Evolutionary conservation across 129 eudicot genomes (phyloP), one percentile per base, ranked within the genome.

Genomic region (Logfia minima): DNA sequence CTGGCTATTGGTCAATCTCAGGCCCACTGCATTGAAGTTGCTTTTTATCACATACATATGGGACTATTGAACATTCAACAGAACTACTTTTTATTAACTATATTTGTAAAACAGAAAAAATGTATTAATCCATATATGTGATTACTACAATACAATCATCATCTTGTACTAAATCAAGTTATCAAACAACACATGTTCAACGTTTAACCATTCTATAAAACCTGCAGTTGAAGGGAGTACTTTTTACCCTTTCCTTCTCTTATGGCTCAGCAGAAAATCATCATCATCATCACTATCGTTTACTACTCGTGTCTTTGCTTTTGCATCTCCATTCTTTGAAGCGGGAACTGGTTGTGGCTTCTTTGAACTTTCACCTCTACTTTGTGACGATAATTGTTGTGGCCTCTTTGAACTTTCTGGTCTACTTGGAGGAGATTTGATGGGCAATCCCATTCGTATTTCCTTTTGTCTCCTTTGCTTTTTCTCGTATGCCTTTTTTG

Each of bases 381-480:
- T 93, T 59, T 85, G 77, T 43, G 80, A 65, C 9, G 65, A 52
- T n/a, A 55, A 35, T 29, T 45, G 83, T 8, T 23, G 86, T 39
- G 87, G 86, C 84, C 63, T 87, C 51, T 85, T 90, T 24, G 92
- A 88, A 75, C 75, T 88, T 73, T 85, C 91, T 0, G 85, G 81
- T 85, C 87, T 88, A 74, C 84, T 93, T 52, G 82, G 75, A 5
- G 86, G 92, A 58, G 93, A 84, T 83, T 93, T 93, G 17, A 90
- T 65, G 11, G 98, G 97, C 52, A 88, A 88, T 45, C 96, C 97
- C 76, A 75, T 31, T 61, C 95, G 82, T 28, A 84, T 78, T 80
- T 87, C 92, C 87, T 93, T 93, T 79, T 90, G 97, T 85, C 86
- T 90, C 82, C 92, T 84, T 74, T 87, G 96, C 75, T 93, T 93